Percentiles rank a stretch among this genome's conserved stretches.
Evolutionary conservation across 2,329 filamentous ascomycete genomes (phyloP).

Genomic region (Penicillium janthinellum): DNA sequence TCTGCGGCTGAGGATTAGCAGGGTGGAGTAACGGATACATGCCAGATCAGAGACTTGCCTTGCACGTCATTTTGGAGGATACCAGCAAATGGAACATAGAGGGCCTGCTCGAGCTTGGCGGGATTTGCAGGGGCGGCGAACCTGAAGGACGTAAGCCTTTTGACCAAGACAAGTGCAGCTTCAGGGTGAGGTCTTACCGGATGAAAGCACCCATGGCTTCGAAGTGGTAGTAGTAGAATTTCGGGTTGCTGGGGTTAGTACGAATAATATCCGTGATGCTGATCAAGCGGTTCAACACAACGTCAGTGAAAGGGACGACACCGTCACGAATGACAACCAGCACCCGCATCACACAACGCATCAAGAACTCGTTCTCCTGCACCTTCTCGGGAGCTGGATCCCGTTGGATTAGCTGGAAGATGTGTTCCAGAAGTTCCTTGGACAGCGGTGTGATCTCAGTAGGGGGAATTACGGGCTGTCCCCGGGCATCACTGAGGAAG

Average conservation of each 20-base stretch:
- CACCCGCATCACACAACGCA: conserved; percentile 98
- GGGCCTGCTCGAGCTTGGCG: conserved; percentile 72
- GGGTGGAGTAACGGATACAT: neutral
- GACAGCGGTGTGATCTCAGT: conserved; percentile 77
- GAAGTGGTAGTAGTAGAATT: conserved; percentile 98
- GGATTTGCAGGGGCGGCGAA: conserved; percentile 70
- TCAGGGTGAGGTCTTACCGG: conserved; percentile 48
- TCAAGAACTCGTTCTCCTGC: conserved; percentile 97
- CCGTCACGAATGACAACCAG: conserved; percentile 90
- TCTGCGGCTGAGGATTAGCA: conserved; percentile 57
- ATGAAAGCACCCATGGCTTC: conserved; percentile 91
- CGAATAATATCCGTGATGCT: conserved; percentile 90
- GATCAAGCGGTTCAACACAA: conserved; percentile 79
- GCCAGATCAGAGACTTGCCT: conserved; percentile 50
- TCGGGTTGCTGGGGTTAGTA: conserved; percentile 92
- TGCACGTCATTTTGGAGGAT: conserved; percentile 82
- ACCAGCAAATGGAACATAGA: conserved; percentile 81
- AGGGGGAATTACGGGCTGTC: conserved; percentile 77
- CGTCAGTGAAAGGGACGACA: conserved; percentile 71
- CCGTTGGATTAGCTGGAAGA: conserved; percentile 89
- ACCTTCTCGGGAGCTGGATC: conserved; percentile 85
- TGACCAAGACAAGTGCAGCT: neutral
- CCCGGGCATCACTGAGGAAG: conserved; percentile 74
- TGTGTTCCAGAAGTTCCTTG: conserved; percentile 82
- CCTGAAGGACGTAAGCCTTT: conserved; percentile 34